Conservation (phyloP, 441 rosid genomes). For the Isatis lusitanica region DNA sequence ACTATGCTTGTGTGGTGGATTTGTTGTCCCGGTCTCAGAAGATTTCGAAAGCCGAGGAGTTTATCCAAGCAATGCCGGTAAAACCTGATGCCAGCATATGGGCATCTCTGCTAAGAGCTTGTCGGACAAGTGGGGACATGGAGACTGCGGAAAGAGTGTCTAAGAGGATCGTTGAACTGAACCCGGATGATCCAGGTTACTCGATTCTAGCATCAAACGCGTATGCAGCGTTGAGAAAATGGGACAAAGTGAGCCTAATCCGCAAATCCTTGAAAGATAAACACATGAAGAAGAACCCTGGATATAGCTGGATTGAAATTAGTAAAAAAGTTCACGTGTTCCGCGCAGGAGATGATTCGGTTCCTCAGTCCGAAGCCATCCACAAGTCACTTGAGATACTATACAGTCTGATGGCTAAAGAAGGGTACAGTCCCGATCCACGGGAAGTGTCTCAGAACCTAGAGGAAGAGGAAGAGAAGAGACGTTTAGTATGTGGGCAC, state of each 20-base stretch:
- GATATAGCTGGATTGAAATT: conserved; percentile 69
- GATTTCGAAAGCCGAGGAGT: conserved; percentile 46
- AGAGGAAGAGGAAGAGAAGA: conserved; percentile 64
- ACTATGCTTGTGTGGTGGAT: conserved; percentile 55
- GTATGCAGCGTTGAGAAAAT: conserved; percentile 56
- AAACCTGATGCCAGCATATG: conserved; percentile 58
- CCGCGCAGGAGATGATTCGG: conserved; percentile 48
- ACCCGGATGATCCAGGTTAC: conserved; percentile 55
- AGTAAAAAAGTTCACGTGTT: conserved; percentile 46
- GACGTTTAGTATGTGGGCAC: conserved; percentile 57
- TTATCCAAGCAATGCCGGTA: conserved; percentile 49
- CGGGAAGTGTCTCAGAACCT: conserved; percentile 53
- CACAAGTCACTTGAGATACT: conserved; percentile 44
- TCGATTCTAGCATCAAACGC: conserved; percentile 59
- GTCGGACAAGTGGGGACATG: conserved; percentile 45
- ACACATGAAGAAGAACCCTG: conserved; percentile 60
- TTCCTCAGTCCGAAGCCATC: conserved; percentile 52
- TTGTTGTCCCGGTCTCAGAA: conserved; percentile 55
- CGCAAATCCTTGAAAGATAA: conserved; percentile 48
- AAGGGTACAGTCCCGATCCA: conserved; percentile 63
- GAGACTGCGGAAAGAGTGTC: conserved; percentile 53
- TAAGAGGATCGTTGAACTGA: conserved; percentile 46
- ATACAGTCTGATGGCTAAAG: conserved; percentile 48
- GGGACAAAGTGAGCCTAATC: conserved; percentile 60
- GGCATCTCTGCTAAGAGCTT: conserved; percentile 60